phyloP scores from a whole-genome alignment of 164 flowering plant species.

The Hamamelis virginiana region DNA sequence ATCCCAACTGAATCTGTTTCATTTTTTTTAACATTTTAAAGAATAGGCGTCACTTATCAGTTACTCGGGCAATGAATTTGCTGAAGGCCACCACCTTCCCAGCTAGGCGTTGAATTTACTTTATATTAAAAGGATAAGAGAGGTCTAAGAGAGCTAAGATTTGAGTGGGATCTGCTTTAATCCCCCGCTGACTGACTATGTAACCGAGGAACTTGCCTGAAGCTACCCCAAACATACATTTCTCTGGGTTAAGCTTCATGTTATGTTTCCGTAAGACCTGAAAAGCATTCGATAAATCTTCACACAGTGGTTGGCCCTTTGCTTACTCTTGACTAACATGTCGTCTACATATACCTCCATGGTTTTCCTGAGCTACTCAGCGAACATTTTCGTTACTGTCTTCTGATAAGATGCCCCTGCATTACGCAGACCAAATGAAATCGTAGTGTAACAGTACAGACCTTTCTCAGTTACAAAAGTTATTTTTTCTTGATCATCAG shows the following conservation, averaged over 20 bases:
- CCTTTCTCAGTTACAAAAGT: neutral
- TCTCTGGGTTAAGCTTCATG: neutral
- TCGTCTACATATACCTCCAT: too few species aligned
- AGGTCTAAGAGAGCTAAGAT: neutral
- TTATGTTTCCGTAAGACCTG: too few species aligned
- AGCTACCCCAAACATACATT: neutral
- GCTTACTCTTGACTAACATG: neutral
- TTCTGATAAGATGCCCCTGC: neutral
- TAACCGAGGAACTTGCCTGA: neutral
- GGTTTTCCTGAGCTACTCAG: too few species aligned
- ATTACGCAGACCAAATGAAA: neutral
- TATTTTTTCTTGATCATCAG: neutral
- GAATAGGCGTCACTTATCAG: too few species aligned
- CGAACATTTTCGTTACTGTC: neutral
- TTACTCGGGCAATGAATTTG: too few species aligned
- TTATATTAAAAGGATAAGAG: too few species aligned
- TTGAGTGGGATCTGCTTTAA: neutral
- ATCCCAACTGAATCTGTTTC: too few species aligned
- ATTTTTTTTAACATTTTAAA: too few species aligned
- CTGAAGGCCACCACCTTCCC: too few species aligned
- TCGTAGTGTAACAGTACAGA: neutral
- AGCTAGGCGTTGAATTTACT: too few species aligned
- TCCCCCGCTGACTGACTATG: neutral
- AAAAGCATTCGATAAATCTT: neutral
- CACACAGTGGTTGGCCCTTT: neutral